Conservation (phyloP, 139 green algal species). For the Coelastrella sp. region DNA sequence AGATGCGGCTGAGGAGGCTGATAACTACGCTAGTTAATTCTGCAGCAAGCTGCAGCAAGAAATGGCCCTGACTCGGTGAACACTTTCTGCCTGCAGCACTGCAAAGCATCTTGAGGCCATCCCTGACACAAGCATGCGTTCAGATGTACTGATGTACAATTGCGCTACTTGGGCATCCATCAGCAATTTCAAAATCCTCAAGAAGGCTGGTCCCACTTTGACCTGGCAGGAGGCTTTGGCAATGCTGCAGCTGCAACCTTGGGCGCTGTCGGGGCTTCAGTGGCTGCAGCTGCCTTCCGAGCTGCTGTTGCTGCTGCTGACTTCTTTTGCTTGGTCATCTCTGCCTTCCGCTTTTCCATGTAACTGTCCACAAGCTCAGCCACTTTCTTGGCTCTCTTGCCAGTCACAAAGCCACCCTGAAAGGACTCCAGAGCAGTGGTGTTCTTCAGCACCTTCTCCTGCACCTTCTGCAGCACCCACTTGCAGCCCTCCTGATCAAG, state of each 20-base stretch:
- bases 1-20: too few relatives aligned
- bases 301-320: not conserved
- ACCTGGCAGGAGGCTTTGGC: not conserved
- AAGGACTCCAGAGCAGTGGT: not conserved
- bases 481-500: conserved; percentile 71
- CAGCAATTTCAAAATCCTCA: too few relatives aligned
- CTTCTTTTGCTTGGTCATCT: not conserved
- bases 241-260: not conserved
- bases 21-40: too few relatives aligned
- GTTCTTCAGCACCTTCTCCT: conserved; percentile 21
- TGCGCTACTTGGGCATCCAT: too few relatives aligned
- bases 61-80: too few relatives aligned
- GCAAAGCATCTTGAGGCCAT: too few relatives aligned
- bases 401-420: not conserved
- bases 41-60: too few relatives aligned
- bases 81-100: too few relatives aligned
- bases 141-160: too few relatives aligned
- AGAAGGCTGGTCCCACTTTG: not conserved
- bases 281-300: not conserved
- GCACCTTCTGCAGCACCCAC: conserved; percentile 45
- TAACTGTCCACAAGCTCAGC: conserved; percentile 40
- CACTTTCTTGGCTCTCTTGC: conserved; percentile 35
- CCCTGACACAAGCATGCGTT: not conserved
- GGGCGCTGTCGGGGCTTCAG: not conserved
- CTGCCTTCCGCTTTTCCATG: not conserved